These are phyloP conservation scores for Paracoccidioides lutzii DNA, from an alignment of 2,329 filamentous ascomycete genomes.

Conservation along the genomic window DNA sequence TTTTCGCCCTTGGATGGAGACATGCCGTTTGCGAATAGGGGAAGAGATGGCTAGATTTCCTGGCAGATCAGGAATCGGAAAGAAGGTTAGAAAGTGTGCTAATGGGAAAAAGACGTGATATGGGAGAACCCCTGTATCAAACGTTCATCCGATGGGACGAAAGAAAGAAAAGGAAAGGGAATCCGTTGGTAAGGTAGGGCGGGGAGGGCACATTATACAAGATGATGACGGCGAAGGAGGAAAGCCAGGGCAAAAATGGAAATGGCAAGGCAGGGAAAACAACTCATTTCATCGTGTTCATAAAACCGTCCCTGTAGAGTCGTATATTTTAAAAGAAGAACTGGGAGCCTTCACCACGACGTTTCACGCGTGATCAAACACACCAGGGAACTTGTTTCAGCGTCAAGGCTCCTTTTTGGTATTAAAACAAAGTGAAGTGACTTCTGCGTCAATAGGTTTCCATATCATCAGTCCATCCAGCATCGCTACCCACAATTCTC, in stretches of 20 bases:
- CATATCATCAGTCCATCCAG: conserved; percentile 42
- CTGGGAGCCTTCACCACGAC: not conserved
- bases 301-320: not conserved
- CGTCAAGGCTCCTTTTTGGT: not conserved
- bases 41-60: too few species aligned
- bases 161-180: not conserved
- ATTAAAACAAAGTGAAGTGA: not conserved
- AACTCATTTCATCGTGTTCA: not conserved
- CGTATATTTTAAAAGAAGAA: not conserved
- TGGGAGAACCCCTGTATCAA: not conserved
- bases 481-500: conserved; percentile 38
- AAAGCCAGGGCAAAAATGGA: not conserved
- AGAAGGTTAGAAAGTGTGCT: not conserved
- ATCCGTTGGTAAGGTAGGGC: not conserved
- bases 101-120: not conserved
- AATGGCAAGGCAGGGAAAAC: not conserved
- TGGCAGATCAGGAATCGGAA: not conserved
- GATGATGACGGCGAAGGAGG: not conserved
- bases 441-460: conserved; percentile 25
- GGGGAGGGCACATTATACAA: not conserved
- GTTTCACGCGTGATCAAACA: not conserved
- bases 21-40: too few species aligned
- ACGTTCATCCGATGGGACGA: not conserved
- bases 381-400: not conserved
- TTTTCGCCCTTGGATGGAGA: too few species aligned